phyloP scores from a whole-genome alignment of 2,329 filamentous ascomycete genomes.

The Ophiosphaerella herpotricha region DNA sequence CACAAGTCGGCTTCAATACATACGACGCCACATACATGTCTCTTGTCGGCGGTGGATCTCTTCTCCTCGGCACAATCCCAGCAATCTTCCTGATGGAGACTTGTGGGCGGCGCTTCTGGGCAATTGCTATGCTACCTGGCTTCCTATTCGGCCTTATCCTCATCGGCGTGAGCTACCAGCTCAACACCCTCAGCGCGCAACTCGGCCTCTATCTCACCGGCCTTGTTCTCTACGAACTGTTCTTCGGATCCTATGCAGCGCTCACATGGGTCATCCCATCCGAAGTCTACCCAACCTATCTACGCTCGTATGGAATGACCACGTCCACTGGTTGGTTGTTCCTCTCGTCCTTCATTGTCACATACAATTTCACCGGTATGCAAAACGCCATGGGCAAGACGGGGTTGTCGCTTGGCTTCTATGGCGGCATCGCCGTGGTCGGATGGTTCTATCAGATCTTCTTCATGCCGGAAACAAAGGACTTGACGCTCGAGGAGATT shows the following conservation, averaged over 20 bases:
- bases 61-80: slow-evolving; percentile 70
- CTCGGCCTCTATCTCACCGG: slow-evolving; percentile 67
- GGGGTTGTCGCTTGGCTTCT: slow-evolving; percentile 71
- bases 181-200: slow-evolving; percentile 54
- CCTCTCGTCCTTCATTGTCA: slow-evolving; percentile 73
- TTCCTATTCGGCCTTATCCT: slow-evolving; percentile 73
- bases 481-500: slow-evolving; percentile 71
- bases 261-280: slow-evolving; percentile 55
- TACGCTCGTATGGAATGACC: slow-evolving; percentile 75
- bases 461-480: slow-evolving; percentile 78
- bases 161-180: slow-evolving; percentile 67
- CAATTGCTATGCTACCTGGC: slow-evolving; percentile 70
- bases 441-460: slow-evolving; percentile 74
- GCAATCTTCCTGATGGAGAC: slow-evolving; percentile 73
- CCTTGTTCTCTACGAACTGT: slow-evolving; percentile 55
- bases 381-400: slow-evolving; percentile 68
- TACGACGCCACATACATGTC: slow-evolving; percentile 73
- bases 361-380: slow-evolving; percentile 76
- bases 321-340: slow-evolving; percentile 70
- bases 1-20: slow-evolving; percentile 67
- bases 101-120: slow-evolving; percentile 76
- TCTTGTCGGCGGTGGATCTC: slow-evolving; percentile 66
- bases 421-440: slow-evolving; percentile 71
- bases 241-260: slow-evolving; percentile 44
- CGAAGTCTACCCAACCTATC: slow-evolving; percentile 74